These are phyloP conservation scores for Cladorrhinum sp. DNA, from an alignment of 2,329 filamentous ascomycete species.

Conservation along the genomic window DNA sequence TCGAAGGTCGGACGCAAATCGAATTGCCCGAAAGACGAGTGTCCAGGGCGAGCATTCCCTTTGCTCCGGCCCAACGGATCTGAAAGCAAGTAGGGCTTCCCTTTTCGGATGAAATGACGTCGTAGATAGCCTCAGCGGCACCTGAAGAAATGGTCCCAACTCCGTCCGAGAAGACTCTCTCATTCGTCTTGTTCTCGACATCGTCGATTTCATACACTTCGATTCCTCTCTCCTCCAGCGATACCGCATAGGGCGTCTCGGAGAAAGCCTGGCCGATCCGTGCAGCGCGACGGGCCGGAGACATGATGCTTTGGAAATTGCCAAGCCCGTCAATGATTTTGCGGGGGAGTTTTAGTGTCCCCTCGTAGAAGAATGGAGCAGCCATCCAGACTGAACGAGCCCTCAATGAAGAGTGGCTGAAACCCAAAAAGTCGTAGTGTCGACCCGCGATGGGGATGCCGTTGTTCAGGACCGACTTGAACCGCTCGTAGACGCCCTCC, in stretches of 20 bases:
- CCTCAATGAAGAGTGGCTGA: conserved; percentile 74
- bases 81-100: conserved; percentile 65
- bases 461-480: conserved; percentile 54
- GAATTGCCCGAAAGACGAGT: conserved; percentile 52
- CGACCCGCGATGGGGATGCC: conserved; percentile 64
- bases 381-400: conserved; percentile 67
- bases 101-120: conserved; percentile 45
- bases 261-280: conserved; percentile 68
- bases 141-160: conserved; percentile 68
- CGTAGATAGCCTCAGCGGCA: conserved; percentile 60
- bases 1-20: conserved; percentile 66
- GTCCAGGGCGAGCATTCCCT: conserved; percentile 76
- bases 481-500: conserved; percentile 54
- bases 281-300: conserved; percentile 56
- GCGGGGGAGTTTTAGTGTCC: conserved; percentile 35
- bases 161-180: conserved; percentile 72
- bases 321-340: conserved; percentile 49
- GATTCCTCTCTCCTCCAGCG: conserved; percentile 41
- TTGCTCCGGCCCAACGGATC: conserved; percentile 69
- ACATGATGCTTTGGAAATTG: conserved; percentile 48
- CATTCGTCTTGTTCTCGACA: conserved; percentile 47
- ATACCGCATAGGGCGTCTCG: conserved; percentile 65
- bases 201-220: conserved; percentile 42
- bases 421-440: conserved; percentile 66
- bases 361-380: conserved; percentile 42